Evolutionary conservation across 1,284 basidiomycete species (phyloP).

Genomic region (Ganoderma resinaceum): DNA sequence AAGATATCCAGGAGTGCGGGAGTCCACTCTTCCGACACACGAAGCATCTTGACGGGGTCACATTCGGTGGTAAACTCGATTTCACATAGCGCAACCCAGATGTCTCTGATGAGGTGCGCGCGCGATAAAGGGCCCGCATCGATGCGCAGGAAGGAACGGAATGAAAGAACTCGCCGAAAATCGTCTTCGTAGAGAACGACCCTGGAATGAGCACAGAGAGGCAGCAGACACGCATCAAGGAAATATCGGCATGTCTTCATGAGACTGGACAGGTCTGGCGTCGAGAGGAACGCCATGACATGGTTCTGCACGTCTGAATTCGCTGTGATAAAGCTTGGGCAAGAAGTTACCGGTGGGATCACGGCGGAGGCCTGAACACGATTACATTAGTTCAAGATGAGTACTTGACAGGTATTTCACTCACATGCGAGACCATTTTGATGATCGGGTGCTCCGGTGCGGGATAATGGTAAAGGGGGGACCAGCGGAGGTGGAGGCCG

Average conservation of each 20-base stretch:
- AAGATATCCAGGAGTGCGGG: conserved; percentile 3
- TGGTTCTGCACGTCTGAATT: neutral
- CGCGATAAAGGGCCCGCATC: neutral
- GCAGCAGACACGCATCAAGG: neutral
- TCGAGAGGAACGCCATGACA: neutral
- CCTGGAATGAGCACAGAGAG: neutral
- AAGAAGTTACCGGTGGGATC: neutral
- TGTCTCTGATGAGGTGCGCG: neutral
- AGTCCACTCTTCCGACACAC: neutral
- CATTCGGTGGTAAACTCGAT: neutral
- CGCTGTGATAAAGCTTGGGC: conserved; percentile 26
- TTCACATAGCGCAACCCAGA: neutral
- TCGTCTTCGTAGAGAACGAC: neutral
- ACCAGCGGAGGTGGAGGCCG: too few species aligned
- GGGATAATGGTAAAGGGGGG: too few species aligned
- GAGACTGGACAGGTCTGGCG: neutral
- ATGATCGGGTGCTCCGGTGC: too few species aligned
- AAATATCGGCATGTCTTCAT: conserved; percentile 1
- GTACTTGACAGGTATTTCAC: neutral
- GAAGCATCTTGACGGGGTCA: too few species aligned
- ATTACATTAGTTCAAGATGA: neutral
- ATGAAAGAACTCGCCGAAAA: neutral
- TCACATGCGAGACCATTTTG: neutral
- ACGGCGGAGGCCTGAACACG: neutral
- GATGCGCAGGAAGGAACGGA: conserved; percentile 2